Base-by-base conservation (phyloP, 1,284 basidiomycete genomes). In the Heterobasidion parviporum region DNA sequence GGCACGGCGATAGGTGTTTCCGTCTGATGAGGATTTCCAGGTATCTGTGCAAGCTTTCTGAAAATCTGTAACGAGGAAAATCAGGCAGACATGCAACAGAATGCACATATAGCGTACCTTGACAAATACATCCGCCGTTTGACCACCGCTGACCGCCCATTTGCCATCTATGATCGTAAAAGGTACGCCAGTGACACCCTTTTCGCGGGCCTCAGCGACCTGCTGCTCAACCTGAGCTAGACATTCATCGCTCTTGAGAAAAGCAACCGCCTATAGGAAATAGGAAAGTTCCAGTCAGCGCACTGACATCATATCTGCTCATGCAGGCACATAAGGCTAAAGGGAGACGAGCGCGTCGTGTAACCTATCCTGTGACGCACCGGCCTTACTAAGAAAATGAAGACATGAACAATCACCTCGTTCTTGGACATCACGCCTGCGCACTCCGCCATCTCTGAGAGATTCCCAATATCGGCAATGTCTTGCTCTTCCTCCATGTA, bases 131-230 rank as follows among this genome's bases (percentile, higher is more conserved):
- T 89, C 86, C 43, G 80, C 78, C 6, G 81, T 74, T 67, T 91
- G 89, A 3, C 83, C 84, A 6, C 89, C 89, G 50, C 81, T 85
- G 50, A 92, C 74, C 8, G 85, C 87, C 86, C 87, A 92, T 63
- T 83, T 83, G 16, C 82, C 81, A 64, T 91, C 85, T 60, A 93
- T 85, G 64, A 92, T 82, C 50, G 83, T 82, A 71, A 90, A 82
- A 2, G 91, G 90, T 6, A 92, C 88, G 38, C 90, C 89, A 0
- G 80, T 87, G 54, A 93, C 82, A 18, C 89, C 89, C 57, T 82
- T 82, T 38, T 74, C 74, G 59, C 82, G 80, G 18, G 86, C 87
- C 43, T 85, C 80, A 8, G 78, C 73, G 58, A 85, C 80, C 74
- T 86, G 82, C n/a, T 74, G 73, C 58, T 84, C 75, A 1, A 92